Base-by-base conservation (phyloP, 2,329 filamentous ascomycete genomes). In the Fusarium dlaminii region DNA sequence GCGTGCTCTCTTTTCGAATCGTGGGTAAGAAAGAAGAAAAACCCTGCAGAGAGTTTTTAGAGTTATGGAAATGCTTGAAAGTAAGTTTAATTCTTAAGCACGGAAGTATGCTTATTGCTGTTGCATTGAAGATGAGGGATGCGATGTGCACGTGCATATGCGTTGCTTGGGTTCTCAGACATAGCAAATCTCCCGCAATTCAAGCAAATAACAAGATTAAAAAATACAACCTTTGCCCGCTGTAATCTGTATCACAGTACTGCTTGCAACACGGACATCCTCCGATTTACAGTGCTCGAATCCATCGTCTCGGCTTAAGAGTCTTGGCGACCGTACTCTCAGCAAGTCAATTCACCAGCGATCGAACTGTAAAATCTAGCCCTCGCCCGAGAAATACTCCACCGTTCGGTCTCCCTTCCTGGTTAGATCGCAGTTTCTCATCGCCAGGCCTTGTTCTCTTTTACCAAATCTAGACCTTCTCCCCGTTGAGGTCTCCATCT, bases 361-460 rank as follows among this genome's bases (percentile, higher is more conserved):
- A 29, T 36, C 6, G 11, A 14, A 46, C 30, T 22, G 24, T 36
- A 49, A 17, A 22, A n/a, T 18, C 24, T 18, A 29, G 51, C 20
- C 24, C 24, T 55, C 34, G 24, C 34, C 18, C 32, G 51, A 22
- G n/a, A 30, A 5, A 36, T 29, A 20, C 57, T 62, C 71, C 71
- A 74, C 71, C 57, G 55, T 64, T 68, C 71, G 71, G 71, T 74
- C 59, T 65, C 71, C 59, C 27, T 39, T 54, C 42, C n/a, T 27
- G 55, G 71, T 68, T 73, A 68, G 71, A 29, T n/a, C 63, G 32
- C 40, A 18, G 7, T 27, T 11, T n/a, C 18, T n/a, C 11, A 24
- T 39, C 34, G 17, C 27, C 27, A 17, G 24, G 22, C 20, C 49
- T 3, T 14, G 22, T 58, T 58, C 30, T 24, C 29, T 42, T 36